These are phyloP conservation scores for Ophiognomonia clavigignenti-juglandacearum DNA, from an alignment of 2,329 filamentous ascomycete species.

Conservation along the genomic window DNA sequence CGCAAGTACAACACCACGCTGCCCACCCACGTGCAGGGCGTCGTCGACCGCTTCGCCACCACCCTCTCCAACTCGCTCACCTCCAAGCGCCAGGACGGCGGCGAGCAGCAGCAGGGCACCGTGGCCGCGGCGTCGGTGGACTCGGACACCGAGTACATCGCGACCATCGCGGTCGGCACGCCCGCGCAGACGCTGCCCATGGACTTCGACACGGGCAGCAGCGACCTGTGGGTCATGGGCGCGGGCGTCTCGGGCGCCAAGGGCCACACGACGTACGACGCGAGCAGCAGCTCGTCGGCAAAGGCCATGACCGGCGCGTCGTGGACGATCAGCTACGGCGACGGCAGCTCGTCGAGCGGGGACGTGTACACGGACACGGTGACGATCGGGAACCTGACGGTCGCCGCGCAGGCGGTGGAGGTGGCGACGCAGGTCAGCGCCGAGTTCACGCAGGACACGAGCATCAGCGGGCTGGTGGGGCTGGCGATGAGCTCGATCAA, in stretches of 20 bases:
- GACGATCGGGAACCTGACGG: slow-evolving; percentile 23
- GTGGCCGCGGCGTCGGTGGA: slow-evolving; percentile 4
- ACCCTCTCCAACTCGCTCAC: too few species aligned
- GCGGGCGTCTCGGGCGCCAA: slow-evolving; percentile 17
- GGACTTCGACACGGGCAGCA: slow-evolving; percentile 42
- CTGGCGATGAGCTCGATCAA: slow-evolving; percentile 27
- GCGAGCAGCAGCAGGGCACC: slow-evolving; percentile 9
- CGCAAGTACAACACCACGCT: slow-evolving; percentile 16
- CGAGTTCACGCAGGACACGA: slow-evolving; percentile 21
- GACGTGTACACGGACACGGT: slow-evolving; percentile 25
- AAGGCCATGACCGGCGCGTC: slow-evolving; percentile 18
- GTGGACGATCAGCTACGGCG: slow-evolving; percentile 27
- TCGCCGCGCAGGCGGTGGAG: slow-evolving; percentile 27
- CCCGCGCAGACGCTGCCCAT: slow-evolving; percentile 35
- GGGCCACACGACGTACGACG: slow-evolving; percentile 23
- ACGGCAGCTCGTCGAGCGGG: slow-evolving; percentile 23
- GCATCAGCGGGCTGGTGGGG: slow-evolving; percentile 23
- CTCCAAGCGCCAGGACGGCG: slow-evolving; percentile 7
- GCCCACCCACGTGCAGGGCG: slow-evolving; percentile 12
- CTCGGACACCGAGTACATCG: slow-evolving; percentile 10
- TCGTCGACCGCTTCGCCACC: slow-evolving; percentile 14
- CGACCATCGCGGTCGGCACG: slow-evolving; percentile 13
- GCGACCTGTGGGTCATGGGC: slow-evolving; percentile 31
- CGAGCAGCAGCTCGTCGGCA: slow-evolving; percentile 21
- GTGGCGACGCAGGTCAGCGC: slow-evolving; percentile 22